Percentiles rank a stretch among this genome's conserved stretches.
Conservation (phyloP, 345 rosid genomes). For the Syzygium aqueum region DNA sequence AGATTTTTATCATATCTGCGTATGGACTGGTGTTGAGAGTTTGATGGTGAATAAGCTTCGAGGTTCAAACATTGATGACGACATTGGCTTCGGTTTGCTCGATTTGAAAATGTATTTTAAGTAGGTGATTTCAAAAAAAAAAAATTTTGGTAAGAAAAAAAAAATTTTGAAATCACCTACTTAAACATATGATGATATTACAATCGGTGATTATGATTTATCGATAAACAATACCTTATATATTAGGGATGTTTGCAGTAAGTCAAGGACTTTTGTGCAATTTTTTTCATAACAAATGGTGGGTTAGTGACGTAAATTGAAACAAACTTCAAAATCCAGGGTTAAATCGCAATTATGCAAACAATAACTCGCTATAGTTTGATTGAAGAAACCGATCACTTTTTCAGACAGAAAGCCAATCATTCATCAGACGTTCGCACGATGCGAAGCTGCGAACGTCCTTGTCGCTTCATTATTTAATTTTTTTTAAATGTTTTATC, state of each 20-base stretch:
- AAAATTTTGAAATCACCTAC: too few relatives aligned
- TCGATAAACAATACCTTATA: rapidly evolving
- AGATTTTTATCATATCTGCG: rapidly evolving
- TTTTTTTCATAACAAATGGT: neutral
- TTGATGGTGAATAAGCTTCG: rapidly evolving
- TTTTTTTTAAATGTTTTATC: neutral
- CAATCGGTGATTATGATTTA: neutral
- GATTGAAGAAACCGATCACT: neutral
- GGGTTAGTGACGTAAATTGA: neutral
- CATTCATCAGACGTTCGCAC: neutral
- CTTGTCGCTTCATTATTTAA: neutral
- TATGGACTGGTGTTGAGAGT: rapidly evolving
- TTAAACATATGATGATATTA: neutral
- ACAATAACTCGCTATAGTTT: neutral
- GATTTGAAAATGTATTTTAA: neutral
- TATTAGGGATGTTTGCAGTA: neutral
- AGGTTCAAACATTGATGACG: neutral
- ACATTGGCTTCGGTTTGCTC: neutral
- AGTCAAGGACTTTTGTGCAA: neutral
- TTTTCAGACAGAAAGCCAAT: neutral
- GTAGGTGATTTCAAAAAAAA: neutral
- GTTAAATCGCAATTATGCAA: neutral
- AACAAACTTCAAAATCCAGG: neutral
- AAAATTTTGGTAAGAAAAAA: too few relatives aligned
- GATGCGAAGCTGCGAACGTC: neutral